Evolutionary conservation across 106 monocot genomes (phyloP), one percentile per base, ranked within the genome.

Genomic region (Posidonia australis): DNA sequence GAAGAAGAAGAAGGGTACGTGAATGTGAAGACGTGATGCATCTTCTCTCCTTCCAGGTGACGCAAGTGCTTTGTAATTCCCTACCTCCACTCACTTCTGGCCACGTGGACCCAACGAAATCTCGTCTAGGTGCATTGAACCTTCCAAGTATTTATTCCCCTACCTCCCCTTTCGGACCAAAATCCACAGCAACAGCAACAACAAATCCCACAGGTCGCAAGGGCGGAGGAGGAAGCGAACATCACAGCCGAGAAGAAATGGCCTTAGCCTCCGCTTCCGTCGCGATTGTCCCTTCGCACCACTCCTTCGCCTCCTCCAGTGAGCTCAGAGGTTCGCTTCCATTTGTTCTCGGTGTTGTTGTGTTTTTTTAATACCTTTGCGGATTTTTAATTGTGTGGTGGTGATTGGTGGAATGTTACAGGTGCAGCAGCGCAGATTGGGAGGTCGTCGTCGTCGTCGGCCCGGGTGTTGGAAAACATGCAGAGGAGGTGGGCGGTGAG

Each of bases 1-100:
- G 54, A 72, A 26, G 58, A 92, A 48, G 66, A 76, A 65, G 78
- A 81, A 84, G 31, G 82, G 19, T 28, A 84, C 72, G 87, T 86
- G 87, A 42, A 79, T n/a, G 22, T 74, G 29, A 49, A 49, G 49
- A 49, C 0, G 49, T 3, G 18, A 49, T 19, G 10, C 49, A 49
- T 12, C 49, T 49, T 49, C 49, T 19, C 13, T 12, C 49, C 16
- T 0, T 3, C 49, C 49, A 17, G 18, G 19, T 55, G 54, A 55
- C 54, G 54, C 7, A 55, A 55, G 54, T 19, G 24, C 54, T 10
- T 10, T 19, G 23, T 19, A 25, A 48, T 24, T 21, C 23, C 20
- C 24, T 19, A 5, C 3, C 54, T 23, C 54, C 54, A 55, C 20
- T 55, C 54, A 3, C 23, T 5, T 25, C 1, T 0, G 5, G 20